A percentile compares a stretch with the other conserved stretches of the same genome.
Evolutionary conservation across 805 yeast genomes (phyloP).

Genomic region (Metschnikowia santaceciliae): DNA sequence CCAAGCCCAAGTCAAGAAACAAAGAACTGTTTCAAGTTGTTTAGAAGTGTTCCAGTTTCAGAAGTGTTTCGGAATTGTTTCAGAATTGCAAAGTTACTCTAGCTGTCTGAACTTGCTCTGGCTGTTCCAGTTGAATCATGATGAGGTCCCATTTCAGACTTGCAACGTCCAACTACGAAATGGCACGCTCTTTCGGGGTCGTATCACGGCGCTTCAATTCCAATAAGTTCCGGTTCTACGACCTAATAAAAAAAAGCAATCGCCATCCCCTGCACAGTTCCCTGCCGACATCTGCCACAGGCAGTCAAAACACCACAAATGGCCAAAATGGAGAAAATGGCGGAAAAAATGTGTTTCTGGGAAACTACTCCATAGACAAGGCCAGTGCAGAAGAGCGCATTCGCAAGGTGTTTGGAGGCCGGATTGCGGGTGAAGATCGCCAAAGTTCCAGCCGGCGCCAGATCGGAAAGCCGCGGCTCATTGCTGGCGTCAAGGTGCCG

Average conservation of each 20-base stretch:
- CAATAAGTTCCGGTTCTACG: constrained; percentile 30
- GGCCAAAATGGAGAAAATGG: neutral
- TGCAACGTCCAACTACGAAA: neutral
- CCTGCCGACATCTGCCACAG: constrained; percentile 4
- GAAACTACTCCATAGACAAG: constrained; percentile 3
- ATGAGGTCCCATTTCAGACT: neutral
- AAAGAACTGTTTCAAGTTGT: too few species aligned
- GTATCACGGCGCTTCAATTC: neutral
- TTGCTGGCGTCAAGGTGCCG: constrained; percentile 72
- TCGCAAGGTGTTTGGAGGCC: constrained; percentile 50
- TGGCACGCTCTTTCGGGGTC: too few species aligned
- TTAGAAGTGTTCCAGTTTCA: too few species aligned
- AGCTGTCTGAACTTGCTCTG: neutral
- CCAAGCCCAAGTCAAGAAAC: neutral
- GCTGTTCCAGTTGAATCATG: too few species aligned
- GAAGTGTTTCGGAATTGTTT: too few species aligned
- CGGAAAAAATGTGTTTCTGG: constrained; percentile 1
- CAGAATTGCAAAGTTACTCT: too few species aligned
- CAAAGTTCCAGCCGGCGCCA: constrained; percentile 33
- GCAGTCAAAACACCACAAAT: neutral
- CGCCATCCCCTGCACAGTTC: constrained; percentile 23
- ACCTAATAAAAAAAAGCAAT: constrained; percentile 33
- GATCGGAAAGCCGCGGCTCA: constrained; percentile 33
- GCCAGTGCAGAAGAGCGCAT: constrained; percentile 45
- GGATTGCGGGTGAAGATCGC: constrained; percentile 51